Conservation (phyloP, 768 basidiomycete species). For the Dacryopinax spathularia region DNA sequence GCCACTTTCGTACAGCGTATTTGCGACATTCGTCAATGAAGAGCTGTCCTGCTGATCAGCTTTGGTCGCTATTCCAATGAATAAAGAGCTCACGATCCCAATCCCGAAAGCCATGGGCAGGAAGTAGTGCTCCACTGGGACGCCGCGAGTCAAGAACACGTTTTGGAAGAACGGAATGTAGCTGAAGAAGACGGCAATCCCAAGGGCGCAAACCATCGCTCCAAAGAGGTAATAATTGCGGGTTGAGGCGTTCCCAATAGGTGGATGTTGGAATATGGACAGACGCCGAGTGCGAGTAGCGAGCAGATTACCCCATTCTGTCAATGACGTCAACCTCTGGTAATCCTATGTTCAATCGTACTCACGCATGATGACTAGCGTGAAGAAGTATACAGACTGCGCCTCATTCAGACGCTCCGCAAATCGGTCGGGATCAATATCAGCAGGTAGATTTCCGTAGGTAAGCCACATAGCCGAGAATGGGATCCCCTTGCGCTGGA, state of each 20-base stretch:
- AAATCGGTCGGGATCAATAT: conserved; percentile 26
- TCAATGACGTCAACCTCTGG: background rate
- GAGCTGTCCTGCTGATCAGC: conserved; percentile 8
- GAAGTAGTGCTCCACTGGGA: conserved; percentile 36
- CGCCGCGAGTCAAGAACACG: conserved; percentile 36
- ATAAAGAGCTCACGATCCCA: conserved; percentile 5
- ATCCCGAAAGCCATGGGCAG: conserved; percentile 35
- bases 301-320: conserved; percentile 30
- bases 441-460: conserved; percentile 32
- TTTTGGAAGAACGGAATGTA: conserved; percentile 33
- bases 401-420: conserved; percentile 29
- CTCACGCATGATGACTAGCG: conserved; percentile 38
- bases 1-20: conserved; percentile 19
- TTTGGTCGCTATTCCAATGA: background rate
- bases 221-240: conserved; percentile 35
- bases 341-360: background rate
- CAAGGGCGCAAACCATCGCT: conserved; percentile 32
- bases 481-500: conserved; percentile 34
- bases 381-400: conserved; percentile 40
- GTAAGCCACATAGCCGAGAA: conserved; percentile 35
- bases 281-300: conserved; percentile 41
- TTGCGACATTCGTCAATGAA: conserved; percentile 25
- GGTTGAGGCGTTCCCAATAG: conserved; percentile 17
- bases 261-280: conserved; percentile 42
- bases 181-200: conserved; percentile 31